Percentiles rank a stretch among this genome's conserved stretches.
phyloP scores from a whole-genome alignment of 2,329 filamentous ascomycete species.

The Falciphora oryzae region DNA sequence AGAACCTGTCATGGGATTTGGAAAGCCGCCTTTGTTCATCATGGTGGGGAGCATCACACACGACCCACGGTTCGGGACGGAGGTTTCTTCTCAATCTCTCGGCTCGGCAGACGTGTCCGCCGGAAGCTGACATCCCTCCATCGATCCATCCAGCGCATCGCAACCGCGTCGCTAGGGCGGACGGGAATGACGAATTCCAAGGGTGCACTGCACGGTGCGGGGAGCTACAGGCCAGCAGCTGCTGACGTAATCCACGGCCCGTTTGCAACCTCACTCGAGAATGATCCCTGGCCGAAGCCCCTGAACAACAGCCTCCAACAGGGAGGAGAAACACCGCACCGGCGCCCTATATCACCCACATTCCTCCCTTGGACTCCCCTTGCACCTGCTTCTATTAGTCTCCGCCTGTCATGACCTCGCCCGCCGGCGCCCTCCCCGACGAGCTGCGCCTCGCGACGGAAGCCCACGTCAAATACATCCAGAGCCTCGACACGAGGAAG shows the following conservation, averaged over 20 bases:
- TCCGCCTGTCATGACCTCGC: constrained; percentile 1
- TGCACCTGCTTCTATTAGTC: neutral
- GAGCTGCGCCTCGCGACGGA: constrained; percentile 43
- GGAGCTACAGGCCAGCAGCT: neutral
- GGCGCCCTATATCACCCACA: neutral
- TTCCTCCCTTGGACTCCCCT: no score
- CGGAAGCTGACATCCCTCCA: neutral
- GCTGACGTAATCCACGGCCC: neutral
- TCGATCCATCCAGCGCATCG: neutral
- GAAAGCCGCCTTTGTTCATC: no score
- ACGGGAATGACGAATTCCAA: neutral
- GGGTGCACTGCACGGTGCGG: neutral
- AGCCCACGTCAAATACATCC: constrained; percentile 84
- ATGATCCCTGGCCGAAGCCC: neutral
- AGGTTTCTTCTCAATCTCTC: neutral
- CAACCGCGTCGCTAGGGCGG: neutral
- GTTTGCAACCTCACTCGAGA: neutral
- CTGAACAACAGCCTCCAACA: neutral
- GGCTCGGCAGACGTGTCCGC: neutral
- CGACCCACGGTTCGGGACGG: neutral
- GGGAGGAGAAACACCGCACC: neutral
- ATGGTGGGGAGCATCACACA: neutral
- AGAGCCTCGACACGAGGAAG: constrained; percentile 83
- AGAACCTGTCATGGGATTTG: neutral
- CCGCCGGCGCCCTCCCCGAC: constrained; percentile 24